A percentile compares a stretch with the other conserved stretches of the same genome.
phyloP scores from a whole-genome alignment of 495 filamentous ascomycete genomes.

The Xylaria bambusicola region DNA sequence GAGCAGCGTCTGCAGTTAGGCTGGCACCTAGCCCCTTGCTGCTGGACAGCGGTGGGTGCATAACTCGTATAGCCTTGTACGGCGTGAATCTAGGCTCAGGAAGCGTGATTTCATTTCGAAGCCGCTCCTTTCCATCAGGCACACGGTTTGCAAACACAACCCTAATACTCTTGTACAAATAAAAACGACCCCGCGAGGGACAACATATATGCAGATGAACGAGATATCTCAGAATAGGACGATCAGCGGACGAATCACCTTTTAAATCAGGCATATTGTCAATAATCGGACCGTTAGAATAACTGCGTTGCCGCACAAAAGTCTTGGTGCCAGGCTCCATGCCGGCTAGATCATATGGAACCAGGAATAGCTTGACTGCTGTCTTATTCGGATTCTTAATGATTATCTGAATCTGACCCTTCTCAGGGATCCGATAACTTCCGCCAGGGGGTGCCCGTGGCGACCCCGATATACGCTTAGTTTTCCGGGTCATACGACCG shows the following conservation, averaged over 20 bases:
- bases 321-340: constrained; percentile 97
- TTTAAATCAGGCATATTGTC: constrained; percentile 57
- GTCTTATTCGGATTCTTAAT: constrained; percentile 98
- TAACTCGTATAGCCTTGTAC: constrained; percentile 70
- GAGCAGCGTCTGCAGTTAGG: constrained; percentile 56
- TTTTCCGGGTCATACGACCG: constrained; percentile 47
- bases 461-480: constrained; percentile 64
- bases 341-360: constrained; percentile 92
- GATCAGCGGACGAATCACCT: constrained; percentile 52
- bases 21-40: constrained; percentile 38
- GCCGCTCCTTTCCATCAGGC: constrained; percentile 91
- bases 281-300: constrained; percentile 84
- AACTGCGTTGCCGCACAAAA: constrained; percentile 92
- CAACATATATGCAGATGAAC: constrained; percentile 94
- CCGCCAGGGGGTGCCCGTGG: constrained; percentile 77
- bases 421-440: constrained; percentile 91
- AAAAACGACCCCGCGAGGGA: constrained; percentile 80
- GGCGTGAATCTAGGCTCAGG: constrained; percentile 85
- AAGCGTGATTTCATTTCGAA: constrained; percentile 86
- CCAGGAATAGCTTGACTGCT: constrained; percentile 89
- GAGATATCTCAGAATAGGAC: constrained; percentile 84
- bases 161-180: constrained; percentile 85
- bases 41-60: constrained; percentile 38
- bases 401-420: constrained; percentile 94
- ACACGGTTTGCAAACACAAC: constrained; percentile 98